phyloP scores from a whole-genome alignment of 225 moss, liverwort and hornwort genomes.

The Ulota crispa region DNA sequence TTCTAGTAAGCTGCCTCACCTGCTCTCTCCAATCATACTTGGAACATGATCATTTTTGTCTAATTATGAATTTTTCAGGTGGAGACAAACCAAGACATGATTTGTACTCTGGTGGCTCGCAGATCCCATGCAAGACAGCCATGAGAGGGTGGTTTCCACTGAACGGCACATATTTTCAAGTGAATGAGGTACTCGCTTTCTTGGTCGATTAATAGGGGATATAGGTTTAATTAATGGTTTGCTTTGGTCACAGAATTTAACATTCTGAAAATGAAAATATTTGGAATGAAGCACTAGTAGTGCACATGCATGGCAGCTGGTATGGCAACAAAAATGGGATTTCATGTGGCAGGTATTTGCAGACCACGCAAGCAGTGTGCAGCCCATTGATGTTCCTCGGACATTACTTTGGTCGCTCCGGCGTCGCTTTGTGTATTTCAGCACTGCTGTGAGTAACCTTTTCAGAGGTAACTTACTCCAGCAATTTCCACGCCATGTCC shows the following conservation, averaged over 20 bases:
- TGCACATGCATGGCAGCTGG: neutral
- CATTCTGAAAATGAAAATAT: neutral
- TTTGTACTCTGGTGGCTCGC: conserved; percentile 20
- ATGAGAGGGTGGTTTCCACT: conserved; percentile 84
- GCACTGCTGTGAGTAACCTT: conserved; percentile 62
- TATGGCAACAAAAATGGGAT: neutral
- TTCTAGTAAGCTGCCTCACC: conserved; percentile 53
- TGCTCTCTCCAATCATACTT: neutral
- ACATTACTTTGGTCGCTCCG: conserved; percentile 58
- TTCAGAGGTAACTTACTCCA: conserved; percentile 30
- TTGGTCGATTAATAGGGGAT: neutral
- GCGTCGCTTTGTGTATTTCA: conserved; percentile 66
- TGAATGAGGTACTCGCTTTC: conserved; percentile 75
- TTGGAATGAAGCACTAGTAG: neutral
- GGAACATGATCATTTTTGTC: neutral
- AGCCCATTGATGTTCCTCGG: conserved; percentile 58
- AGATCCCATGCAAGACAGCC: conserved; percentile 97
- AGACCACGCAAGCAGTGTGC: conserved; percentile 57
- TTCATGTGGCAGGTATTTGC: conserved; percentile 62
- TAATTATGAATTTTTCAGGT: neutral
- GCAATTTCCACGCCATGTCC: neutral
- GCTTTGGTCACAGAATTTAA: neutral
- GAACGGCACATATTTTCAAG: conserved; percentile 97
- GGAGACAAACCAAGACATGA: neutral
- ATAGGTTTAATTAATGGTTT: neutral